Conservation (phyloP, 1,284 basidiomycete genomes). For the Salmacisia buchloeana region DNA sequence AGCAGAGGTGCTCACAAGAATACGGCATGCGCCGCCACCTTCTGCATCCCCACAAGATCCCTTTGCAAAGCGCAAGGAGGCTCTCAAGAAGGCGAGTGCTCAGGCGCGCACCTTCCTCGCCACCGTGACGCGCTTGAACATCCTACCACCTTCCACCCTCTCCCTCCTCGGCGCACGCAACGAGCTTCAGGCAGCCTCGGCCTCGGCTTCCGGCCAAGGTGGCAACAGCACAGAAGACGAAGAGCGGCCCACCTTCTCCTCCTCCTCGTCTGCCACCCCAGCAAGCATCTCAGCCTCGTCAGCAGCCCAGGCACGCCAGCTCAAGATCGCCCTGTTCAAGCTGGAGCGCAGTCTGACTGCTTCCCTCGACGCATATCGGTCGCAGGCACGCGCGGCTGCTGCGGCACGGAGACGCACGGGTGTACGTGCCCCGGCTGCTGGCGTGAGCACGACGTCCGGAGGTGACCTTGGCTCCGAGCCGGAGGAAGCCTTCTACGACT, state of each 20-base stretch:
- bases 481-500: slow-evolving; percentile 12
- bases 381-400: not conserved
- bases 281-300: too few species aligned
- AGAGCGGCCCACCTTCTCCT: not conserved
- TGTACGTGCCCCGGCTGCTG: not conserved
- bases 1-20: slow-evolving; percentile 18
- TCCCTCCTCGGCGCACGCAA: not conserved
- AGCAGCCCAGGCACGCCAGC: slow-evolving; percentile 18
- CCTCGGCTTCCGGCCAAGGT: not conserved
- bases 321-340: slow-evolving; percentile 40
- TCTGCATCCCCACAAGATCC: slow-evolving; percentile 13
- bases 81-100: slow-evolving; percentile 12
- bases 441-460: not conserved
- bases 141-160: slow-evolving; percentile 17
- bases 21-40: not conserved
- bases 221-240: not conserved
- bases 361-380: slow-evolving; percentile 30
- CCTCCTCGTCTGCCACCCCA: too few species aligned
- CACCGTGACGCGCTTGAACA: slow-evolving; percentile 14
- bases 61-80: slow-evolving; percentile 16
- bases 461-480: not conserved
- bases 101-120: slow-evolving; percentile 18
- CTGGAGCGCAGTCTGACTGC: slow-evolving; percentile 30
- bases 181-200: not conserved
- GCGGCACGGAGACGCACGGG: not conserved